Conservation (phyloP, 1,284 basidiomycete genomes). For the Boletus sp. region DNA sequence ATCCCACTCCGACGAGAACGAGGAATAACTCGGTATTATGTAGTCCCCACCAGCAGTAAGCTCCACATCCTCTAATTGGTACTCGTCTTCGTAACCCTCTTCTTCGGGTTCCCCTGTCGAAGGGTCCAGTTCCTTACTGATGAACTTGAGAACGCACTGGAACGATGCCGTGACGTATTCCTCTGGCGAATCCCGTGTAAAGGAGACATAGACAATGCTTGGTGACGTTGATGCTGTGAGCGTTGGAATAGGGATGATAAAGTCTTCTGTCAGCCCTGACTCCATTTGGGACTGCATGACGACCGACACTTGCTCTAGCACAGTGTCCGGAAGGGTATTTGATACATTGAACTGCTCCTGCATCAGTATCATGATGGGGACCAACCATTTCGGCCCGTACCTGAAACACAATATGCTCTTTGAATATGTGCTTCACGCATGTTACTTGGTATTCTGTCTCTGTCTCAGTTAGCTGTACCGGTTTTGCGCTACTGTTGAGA, state of each 20-base stretch:
- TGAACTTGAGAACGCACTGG: slow-evolving; percentile 90
- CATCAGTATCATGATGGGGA: slow-evolving; percentile 6
- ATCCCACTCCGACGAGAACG: slow-evolving; percentile 95
- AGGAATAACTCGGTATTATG: slow-evolving; percentile 88
- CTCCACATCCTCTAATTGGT: slow-evolving; percentile 95
- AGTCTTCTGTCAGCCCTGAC: slow-evolving; percentile 83
- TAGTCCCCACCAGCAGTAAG: slow-evolving; percentile 90
- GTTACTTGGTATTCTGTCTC: slow-evolving; percentile 98
- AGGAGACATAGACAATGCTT: slow-evolving; percentile 89
- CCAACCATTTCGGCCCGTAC: slow-evolving; percentile 35
- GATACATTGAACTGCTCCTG: slow-evolving; percentile 85
- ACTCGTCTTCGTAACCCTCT: slow-evolving; percentile 98
- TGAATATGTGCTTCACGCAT: slow-evolving; percentile 96
- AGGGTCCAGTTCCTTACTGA: slow-evolving; percentile 97
- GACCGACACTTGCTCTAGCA: slow-evolving; percentile 94
- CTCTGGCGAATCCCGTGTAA: slow-evolving; percentile 76
- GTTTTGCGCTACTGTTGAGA: slow-evolving; percentile 82
- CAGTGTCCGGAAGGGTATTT: slow-evolving; percentile 97
- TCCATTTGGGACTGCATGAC: slow-evolving; percentile 83
- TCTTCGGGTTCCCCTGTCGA: slow-evolving; percentile 95
- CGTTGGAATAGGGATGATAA: slow-evolving; percentile 83
- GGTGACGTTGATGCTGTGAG: slow-evolving; percentile 71
- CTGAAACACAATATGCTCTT: slow-evolving; percentile 95
- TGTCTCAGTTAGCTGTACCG: slow-evolving; percentile 86
- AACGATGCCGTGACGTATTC: slow-evolving; percentile 86